These are phyloP conservation scores for Pestalotiopsis sp. DNA, from an alignment of 2,329 filamentous ascomycete genomes.

Conservation along the genomic window DNA sequence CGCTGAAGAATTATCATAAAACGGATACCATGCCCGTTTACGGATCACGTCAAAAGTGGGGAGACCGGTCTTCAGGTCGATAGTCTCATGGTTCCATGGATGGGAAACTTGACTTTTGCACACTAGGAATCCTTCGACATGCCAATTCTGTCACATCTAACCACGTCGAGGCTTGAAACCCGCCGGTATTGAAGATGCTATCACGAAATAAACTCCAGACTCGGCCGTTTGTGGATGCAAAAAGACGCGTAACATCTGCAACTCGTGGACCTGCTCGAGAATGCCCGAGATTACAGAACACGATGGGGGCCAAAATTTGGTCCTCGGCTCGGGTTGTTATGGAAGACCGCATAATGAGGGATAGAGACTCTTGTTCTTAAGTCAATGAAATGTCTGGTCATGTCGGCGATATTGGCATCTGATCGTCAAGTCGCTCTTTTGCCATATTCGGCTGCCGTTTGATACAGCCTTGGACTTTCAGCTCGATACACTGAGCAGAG, in stretches of 20 bases:
- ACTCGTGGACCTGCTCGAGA: neutral
- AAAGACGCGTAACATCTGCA: neutral
- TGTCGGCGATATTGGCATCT: neutral
- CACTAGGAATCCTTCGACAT: neutral
- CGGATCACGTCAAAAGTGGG: neutral
- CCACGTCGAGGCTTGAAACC: neutral
- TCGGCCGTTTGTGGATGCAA: neutral
- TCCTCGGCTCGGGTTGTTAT: neutral
- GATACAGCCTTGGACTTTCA: neutral
- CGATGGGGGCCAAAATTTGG: neutral
- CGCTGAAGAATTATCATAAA: neutral
- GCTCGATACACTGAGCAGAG: neutral
- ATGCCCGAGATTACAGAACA: neutral
- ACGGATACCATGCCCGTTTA: neutral
- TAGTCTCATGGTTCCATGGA: neutral
- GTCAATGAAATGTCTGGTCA: neutral
- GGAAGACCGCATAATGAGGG: neutral
- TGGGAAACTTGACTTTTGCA: neutral
- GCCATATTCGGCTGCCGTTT: neutral
- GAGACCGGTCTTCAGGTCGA: neutral
- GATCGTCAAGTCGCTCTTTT: neutral
- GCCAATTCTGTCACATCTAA: neutral
- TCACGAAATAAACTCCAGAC: neutral
- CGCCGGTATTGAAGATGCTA: neutral
- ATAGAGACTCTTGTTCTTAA: neutral